Evolutionary conservation across 176 grass and related monocot species (phyloP).

Genomic region (Carex cristatella): DNA sequence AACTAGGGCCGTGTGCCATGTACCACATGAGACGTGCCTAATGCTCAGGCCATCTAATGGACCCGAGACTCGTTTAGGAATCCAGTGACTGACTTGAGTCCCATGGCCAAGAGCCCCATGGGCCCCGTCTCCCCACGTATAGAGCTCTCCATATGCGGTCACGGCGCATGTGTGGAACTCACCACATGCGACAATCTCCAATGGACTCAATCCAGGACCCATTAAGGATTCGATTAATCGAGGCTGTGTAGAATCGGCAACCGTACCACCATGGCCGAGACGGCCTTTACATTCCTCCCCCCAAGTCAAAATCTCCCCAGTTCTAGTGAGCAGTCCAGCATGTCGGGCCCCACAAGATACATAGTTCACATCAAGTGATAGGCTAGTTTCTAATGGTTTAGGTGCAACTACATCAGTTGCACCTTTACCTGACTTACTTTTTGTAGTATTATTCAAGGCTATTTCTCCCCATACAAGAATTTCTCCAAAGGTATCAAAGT

Average conservation of each 20-base stretch:
- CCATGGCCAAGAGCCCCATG: constrained; percentile 94
- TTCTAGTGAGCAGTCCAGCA: constrained; percentile 78
- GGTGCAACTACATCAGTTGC: constrained; percentile 66
- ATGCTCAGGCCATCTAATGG: constrained; percentile 65
- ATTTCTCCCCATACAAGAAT: constrained; percentile 96
- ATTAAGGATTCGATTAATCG: constrained; percentile 54
- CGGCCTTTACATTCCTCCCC: constrained; percentile 86
- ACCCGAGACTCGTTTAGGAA: constrained; percentile 92
- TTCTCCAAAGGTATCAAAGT: constrained; percentile 73
- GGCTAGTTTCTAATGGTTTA: constrained; percentile 75
- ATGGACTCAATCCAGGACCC: constrained; percentile 28
- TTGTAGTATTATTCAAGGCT: constrained; percentile 53
- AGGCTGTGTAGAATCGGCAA: constrained; percentile 49
- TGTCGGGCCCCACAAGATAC: constrained; percentile 85
- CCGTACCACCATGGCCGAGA: constrained; percentile 73
- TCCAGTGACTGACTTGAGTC: constrained; percentile 77
- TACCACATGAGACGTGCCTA: constrained; percentile 80
- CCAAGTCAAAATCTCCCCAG: constrained; percentile 93
- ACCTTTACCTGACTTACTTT: constrained; percentile 34
- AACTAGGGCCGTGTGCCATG: constrained; percentile 93
- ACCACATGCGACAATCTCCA: constrained; percentile 71
- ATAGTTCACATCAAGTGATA: constrained; percentile 74
- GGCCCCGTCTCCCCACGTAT: constrained; percentile 90
- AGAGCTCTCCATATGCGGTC: constrained; percentile 69
- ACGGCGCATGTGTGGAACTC: constrained; percentile 96